Percentiles rank a stretch among this genome's conserved stretches.
phyloP scores from a whole-genome alignment of 139 green algal species.

The Yamagishiella unicocca region DNA sequence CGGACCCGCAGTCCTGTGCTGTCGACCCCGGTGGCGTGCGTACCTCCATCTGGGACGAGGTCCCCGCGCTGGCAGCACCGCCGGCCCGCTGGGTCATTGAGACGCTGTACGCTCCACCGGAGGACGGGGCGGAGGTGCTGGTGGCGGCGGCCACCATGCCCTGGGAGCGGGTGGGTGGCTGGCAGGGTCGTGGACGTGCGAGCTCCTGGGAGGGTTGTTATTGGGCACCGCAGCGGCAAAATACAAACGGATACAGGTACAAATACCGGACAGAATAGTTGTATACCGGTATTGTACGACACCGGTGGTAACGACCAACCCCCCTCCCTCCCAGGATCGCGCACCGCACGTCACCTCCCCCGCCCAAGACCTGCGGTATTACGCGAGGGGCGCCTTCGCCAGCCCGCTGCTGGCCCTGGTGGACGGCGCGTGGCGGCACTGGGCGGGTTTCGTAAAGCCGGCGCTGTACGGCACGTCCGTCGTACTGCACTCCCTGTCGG shows the following conservation, averaged over 20 bases:
- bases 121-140: slow-evolving; percentile 68
- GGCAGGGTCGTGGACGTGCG: no score
- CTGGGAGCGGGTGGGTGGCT: slow-evolving; percentile 51
- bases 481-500: slow-evolving; percentile 24
- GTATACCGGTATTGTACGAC: no score
- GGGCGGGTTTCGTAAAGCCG: background rate
- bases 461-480: slow-evolving; percentile 12
- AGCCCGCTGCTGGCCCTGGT: slow-evolving; percentile 20
- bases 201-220: no score
- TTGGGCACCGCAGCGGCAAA: no score
- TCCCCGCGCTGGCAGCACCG: slow-evolving; percentile 44
- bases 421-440: slow-evolving; percentile 32
- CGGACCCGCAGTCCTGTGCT: slow-evolving; percentile 16
- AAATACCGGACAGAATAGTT: no score
- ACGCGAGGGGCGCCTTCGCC: slow-evolving; percentile 50
- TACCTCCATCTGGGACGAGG: slow-evolving; percentile 66
- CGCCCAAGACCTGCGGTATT: slow-evolving; percentile 49
- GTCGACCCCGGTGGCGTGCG: slow-evolving; percentile 71
- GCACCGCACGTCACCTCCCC: background rate
- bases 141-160: slow-evolving; percentile 71
- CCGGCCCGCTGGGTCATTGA: slow-evolving; percentile 54
- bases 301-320: background rate
- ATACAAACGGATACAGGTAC: no score
- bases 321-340: slow-evolving; percentile 9
- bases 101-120: slow-evolving; percentile 65